A percentile compares a stretch with the other conserved stretches of the same genome.
Evolutionary conservation across 2,329 filamentous ascomycete species (phyloP).

Genomic region (Cladosporium velox): DNA sequence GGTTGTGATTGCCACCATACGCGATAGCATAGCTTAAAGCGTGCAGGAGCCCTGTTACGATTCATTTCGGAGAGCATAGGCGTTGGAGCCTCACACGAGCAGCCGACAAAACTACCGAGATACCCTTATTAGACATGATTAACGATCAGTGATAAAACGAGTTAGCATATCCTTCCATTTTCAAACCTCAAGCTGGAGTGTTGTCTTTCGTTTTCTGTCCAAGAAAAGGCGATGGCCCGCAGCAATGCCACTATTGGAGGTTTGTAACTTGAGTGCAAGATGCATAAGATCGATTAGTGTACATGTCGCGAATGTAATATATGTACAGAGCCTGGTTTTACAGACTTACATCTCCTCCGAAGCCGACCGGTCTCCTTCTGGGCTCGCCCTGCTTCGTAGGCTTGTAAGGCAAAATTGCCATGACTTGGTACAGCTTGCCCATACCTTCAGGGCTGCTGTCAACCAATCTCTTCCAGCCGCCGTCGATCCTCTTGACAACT

Average conservation of each 20-base stretch:
- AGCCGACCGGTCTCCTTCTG: constrained; percentile 78
- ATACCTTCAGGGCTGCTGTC: constrained; percentile 81
- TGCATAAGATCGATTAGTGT: neutral
- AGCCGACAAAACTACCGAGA: neutral
- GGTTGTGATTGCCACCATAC: neutral
- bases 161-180: neutral
- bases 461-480: constrained; percentile 78
- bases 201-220: neutral
- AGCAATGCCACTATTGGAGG: neutral
- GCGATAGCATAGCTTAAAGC: neutral
- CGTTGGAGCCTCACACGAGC: neutral
- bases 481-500: constrained; percentile 64
- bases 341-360: constrained; percentile 67
- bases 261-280: neutral
- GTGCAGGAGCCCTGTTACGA: neutral
- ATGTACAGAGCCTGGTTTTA: constrained; percentile 15
- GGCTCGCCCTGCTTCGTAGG: constrained; percentile 63
- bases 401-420: constrained; percentile 75
- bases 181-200: neutral
- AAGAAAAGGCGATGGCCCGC: neutral
- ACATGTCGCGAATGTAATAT: neutral
- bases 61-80: neutral
- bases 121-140: constrained; percentile 14
- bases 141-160: neutral
- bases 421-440: constrained; percentile 91